phyloP scores from a whole-genome alignment of 306 rosid genomes.

The Trifolium pratense region DNA sequence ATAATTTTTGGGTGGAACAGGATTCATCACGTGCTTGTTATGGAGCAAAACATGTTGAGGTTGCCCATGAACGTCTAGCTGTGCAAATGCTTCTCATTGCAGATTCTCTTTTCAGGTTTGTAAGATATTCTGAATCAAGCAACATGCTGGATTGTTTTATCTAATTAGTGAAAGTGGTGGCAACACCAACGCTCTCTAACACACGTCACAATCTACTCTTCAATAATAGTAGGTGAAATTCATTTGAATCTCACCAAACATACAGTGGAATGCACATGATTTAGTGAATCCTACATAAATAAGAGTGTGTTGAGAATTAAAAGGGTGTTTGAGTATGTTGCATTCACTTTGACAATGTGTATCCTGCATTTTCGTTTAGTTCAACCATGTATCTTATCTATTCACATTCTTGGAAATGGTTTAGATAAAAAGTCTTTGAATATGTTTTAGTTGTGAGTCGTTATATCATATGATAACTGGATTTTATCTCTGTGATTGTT shows the following conservation, averaged over 20 bases:
- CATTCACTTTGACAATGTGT: constrained; percentile 21
- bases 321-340: neutral
- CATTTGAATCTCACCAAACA: neutral
- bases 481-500: constrained; percentile 29
- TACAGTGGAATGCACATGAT: neutral
- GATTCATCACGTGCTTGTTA: constrained; percentile 89
- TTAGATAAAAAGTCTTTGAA: constrained; percentile 12
- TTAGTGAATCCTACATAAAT: constrained; percentile 5
- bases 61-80: constrained; percentile 95
- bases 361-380: neutral
- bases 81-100: constrained; percentile 85
- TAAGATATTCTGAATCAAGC: constrained; percentile 18
- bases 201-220: neutral
- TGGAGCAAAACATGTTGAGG: constrained; percentile 94
- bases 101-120: constrained; percentile 91
- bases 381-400: neutral
- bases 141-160: constrained; percentile 23
- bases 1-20: constrained; percentile 48
- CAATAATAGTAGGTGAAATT: neutral
- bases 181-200: neutral
- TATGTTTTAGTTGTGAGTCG: constrained; percentile 10
- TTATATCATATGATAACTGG: constrained; percentile 15
- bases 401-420: constrained; percentile 18
- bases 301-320: constrained; percentile 10
- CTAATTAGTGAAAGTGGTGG: constrained; percentile 6